Conservation (phyloP, 306 rosid genomes). For the Cercis canadensis region DNA sequence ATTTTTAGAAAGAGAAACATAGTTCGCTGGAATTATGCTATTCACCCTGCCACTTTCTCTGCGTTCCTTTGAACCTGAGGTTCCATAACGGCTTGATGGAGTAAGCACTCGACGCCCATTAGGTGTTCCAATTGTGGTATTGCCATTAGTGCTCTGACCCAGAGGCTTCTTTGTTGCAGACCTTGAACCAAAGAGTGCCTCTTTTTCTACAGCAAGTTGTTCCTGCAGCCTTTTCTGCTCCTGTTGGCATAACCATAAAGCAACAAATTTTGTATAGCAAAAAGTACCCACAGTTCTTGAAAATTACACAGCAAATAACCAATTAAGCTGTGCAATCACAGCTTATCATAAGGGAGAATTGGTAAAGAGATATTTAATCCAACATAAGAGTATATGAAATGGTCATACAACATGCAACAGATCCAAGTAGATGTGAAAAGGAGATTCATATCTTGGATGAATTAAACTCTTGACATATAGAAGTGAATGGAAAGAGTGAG, state of each 20-base stretch:
- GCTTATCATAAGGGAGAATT: background rate
- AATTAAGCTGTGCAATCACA: background rate
- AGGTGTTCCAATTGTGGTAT: conserved; percentile 71
- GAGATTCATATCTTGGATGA: background rate
- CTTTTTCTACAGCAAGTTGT: conserved; percentile 73
- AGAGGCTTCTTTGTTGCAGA: conserved; percentile 77
- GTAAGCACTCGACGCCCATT: conserved; percentile 58
- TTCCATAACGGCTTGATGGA: conserved; percentile 59
- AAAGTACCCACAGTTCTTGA: background rate
- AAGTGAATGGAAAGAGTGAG: conserved; percentile 4
- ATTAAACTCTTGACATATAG: conserved; percentile 7
- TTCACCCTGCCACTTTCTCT: conserved; percentile 69
- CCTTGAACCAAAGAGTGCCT: conserved; percentile 75
- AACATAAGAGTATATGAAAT: background rate
- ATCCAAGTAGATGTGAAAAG: background rate
- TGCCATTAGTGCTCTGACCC: conserved; percentile 62
- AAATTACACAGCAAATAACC: conserved; percentile 10
- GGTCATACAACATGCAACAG: conserved; percentile 8
- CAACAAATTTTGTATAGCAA: background rate
- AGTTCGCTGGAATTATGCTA: conserved; percentile 67
- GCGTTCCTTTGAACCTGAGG: conserved; percentile 60
- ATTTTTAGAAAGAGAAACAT: conserved; percentile 86
- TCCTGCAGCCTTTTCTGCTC: conserved; percentile 82
- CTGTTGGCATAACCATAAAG: conserved; percentile 42
- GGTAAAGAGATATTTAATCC: background rate